Evolutionary conservation across 2,329 filamentous ascomycete species (phyloP).

Genomic region (Claviceps sp.): DNA sequence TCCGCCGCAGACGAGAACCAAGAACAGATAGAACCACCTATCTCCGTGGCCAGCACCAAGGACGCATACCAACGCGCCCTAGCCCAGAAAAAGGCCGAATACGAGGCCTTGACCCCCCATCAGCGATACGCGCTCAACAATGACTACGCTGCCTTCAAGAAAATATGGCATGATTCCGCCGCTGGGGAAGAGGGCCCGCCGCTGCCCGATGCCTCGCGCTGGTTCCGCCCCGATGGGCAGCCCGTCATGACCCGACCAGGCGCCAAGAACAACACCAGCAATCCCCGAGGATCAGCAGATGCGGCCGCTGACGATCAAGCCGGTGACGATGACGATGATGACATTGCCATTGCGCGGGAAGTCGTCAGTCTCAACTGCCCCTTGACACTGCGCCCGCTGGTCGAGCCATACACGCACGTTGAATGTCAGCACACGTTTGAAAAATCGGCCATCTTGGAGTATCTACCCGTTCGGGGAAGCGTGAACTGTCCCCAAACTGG

Average conservation of each 20-base stretch:
- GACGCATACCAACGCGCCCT: constrained; percentile 24
- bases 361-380: constrained; percentile 56
- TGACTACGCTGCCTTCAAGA: constrained; percentile 47
- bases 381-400: constrained; percentile 49
- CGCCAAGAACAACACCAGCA: not conserved
- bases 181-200: constrained; percentile 35
- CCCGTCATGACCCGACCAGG: constrained; percentile 23
- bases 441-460: constrained; percentile 46
- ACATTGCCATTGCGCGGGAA: constrained; percentile 52
- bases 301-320: constrained; percentile 5
- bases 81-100: constrained; percentile 26
- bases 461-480: constrained; percentile 27
- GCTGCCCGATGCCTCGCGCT: constrained; percentile 38
- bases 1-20: constrained; percentile 5
- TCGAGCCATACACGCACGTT: constrained; percentile 50
- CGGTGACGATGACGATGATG: constrained; percentile 47
- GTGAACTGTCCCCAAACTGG: constrained; percentile 52
- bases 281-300: not conserved
- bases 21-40: constrained; percentile 11
- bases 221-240: constrained; percentile 36
- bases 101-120: constrained; percentile 26
- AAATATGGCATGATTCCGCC: constrained; percentile 40
- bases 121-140: constrained; percentile 43
- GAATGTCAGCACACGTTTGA: constrained; percentile 65
- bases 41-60: constrained; percentile 14